phyloP scores from a whole-genome alignment of 345 rosid genomes.

The Arabis alpina region DNA sequence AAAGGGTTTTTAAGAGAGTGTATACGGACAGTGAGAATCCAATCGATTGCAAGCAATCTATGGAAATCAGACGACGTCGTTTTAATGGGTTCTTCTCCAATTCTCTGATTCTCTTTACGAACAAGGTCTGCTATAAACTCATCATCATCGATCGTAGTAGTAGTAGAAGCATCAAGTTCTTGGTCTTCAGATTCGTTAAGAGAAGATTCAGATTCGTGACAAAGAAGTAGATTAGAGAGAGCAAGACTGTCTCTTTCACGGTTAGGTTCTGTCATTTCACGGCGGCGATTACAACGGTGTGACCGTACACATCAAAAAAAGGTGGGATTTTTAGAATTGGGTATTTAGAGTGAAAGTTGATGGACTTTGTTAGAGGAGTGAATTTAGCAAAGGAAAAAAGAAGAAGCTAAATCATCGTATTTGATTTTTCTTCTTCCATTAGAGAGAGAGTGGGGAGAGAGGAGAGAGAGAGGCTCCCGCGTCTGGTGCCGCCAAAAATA shows the following conservation, averaged over 20 bases:
- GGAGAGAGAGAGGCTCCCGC: conserved; percentile 49
- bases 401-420: conserved; percentile 35
- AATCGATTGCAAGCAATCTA: conserved; percentile 68
- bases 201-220: conserved; percentile 58
- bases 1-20: neutral
- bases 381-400: conserved; percentile 11
- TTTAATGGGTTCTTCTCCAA: conserved; percentile 36
- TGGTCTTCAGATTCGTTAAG: conserved; percentile 28
- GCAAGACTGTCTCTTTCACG: conserved; percentile 36
- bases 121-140: conserved; percentile 44
- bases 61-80: conserved; percentile 42
- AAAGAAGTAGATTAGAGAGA: conserved; percentile 57
- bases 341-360: no score
- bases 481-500: conserved; percentile 86
- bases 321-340: no score
- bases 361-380: conserved; percentile 31
- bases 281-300: conserved; percentile 22
- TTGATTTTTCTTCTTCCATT: neutral
- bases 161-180: no score
- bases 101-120: conserved; percentile 42
- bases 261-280: conserved; percentile 47
- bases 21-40: conserved; percentile 73
- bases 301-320: conserved; percentile 38
- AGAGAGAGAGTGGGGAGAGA: conserved; percentile 15
- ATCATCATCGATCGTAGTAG: conserved; percentile 32